A percentile compares a stretch with the other conserved stretches of the same genome.
These are phyloP conservation scores for Triadica sebifera DNA, from an alignment of 345 rosid genomes.

Conservation along the genomic window DNA sequence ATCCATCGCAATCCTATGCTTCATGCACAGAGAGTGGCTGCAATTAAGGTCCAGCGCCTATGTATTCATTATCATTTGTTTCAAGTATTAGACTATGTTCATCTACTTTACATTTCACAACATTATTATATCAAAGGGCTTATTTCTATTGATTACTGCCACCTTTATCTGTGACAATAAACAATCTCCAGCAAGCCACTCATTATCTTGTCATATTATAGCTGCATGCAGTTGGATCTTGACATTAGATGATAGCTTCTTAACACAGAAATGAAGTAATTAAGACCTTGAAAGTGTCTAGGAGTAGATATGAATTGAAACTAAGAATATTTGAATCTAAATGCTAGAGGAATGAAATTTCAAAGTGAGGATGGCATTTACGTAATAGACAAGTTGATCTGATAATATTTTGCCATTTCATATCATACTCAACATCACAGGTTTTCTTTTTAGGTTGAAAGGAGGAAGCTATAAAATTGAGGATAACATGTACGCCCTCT, in stretches of 20 bases:
- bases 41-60: conserved; percentile 63
- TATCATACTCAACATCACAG: background rate
- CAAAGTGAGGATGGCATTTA: background rate
- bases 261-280: background rate
- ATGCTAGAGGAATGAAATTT: background rate
- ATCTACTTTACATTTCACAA: background rate
- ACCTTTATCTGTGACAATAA: background rate
- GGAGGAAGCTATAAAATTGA: background rate
- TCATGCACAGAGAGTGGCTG: conserved; percentile 87
- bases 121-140: background rate
- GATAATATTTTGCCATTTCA: background rate
- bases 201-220: background rate
- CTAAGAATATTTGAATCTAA: background rate
- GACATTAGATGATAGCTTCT: background rate
- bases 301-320: background rate
- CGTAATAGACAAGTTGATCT: background rate
- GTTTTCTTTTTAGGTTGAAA: background rate
- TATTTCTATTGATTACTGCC: conserved; percentile 7
- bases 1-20: conserved; percentile 80
- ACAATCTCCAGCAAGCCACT: background rate
- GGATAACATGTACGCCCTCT: background rate
- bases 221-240: background rate
- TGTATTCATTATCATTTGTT: background rate
- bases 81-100: background rate
- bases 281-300: background rate